Evolutionary conservation across 2,329 filamentous ascomycete species (phyloP), one percentile per base, ranked within the genome.

Genomic region (Fusarium sp.): DNA sequence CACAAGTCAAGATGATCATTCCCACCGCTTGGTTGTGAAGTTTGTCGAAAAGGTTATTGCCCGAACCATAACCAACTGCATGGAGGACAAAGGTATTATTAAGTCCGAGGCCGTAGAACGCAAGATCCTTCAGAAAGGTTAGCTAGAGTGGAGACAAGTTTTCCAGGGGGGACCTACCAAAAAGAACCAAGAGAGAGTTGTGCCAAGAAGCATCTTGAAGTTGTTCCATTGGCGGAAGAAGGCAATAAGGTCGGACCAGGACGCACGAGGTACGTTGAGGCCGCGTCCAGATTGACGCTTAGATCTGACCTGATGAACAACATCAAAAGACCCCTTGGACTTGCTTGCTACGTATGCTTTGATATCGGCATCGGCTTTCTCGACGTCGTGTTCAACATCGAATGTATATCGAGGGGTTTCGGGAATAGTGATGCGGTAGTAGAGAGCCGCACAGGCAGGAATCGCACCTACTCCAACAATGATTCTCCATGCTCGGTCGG

Each of bases 351-450:
- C 81, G 57, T 88, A 88, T 10, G 86, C 86, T 72, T 89, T 88
- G 72, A 92, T 89, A 72, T 95, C 93, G 13, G 88, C 89, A 61
- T 91, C 89, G 30, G 88, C 93, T 81, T 93, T 92, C 78, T 92
- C 87, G 30, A 93, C 85, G 75, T 96, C 92, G 62, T 89, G 90
- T 29, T 89, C 86, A 3, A 96, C 88, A 77, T 96, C 93, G 72
- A 94, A 94, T 2, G 92, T 94, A 79, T 94, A 95, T 40, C 92
- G 88, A 40, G 92, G 92, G 6, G 93, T 94, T 81, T 96, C 93
- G 11, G 93, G 93, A 62, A 96, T 94, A 24, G 92, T 95, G 55
- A 96, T 87, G 67, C 93, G 91, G 81, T 93, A 96, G 80, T 94
- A 95, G n/a, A 96, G 84, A 14, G 92, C 93, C 61, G 94, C 86